Percentiles rank a stretch among this genome's conserved stretches.
phyloP scores from a whole-genome alignment of 441 rosid species.

The Arabidopsis lyrata region DNA sequence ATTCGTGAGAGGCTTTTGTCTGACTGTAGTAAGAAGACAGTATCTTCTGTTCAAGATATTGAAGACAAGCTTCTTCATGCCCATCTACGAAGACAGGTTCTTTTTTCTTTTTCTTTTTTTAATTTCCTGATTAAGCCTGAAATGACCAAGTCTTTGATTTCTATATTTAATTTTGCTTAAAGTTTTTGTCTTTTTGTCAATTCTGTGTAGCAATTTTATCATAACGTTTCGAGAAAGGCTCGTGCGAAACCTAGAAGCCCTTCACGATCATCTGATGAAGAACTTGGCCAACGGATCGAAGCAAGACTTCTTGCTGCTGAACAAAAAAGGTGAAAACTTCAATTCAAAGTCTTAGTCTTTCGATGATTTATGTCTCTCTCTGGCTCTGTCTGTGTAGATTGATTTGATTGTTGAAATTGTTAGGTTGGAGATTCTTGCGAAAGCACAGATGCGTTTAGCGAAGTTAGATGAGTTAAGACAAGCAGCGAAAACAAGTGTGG shows the following conservation, averaged over 20 bases:
- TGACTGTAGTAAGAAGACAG: constrained; percentile 58
- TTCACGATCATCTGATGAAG: constrained; percentile 64
- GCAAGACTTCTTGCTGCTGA: constrained; percentile 96
- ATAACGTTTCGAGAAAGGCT: constrained; percentile 86
- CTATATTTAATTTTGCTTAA: constrained; percentile 3
- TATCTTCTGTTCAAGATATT: constrained; percentile 73
- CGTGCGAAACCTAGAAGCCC: constrained; percentile 85
- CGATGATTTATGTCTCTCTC: not conserved
- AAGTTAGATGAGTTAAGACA: constrained; percentile 89
- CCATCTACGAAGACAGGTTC: constrained; percentile 89
- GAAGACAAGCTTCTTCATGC: constrained; percentile 91
- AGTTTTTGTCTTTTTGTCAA: not conserved
- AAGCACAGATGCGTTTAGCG: constrained; percentile 85
- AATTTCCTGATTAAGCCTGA: constrained; percentile 14
- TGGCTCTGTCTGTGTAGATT: not conserved
- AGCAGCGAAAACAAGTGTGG: constrained; percentile 88
- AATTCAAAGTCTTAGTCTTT: not conserved
- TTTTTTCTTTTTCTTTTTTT: not conserved
- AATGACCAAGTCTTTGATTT: constrained; percentile 19
- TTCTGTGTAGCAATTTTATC: constrained; percentile 78
- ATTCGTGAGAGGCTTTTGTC: constrained; percentile 63
- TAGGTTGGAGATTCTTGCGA: constrained; percentile 83
- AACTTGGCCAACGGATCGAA: constrained; percentile 83
- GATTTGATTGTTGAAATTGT: constrained; percentile 26
- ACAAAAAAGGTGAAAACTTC: constrained; percentile 70